phyloP scores from a whole-genome alignment of 305 asterid species.

The Plantago lanceolata region DNA sequence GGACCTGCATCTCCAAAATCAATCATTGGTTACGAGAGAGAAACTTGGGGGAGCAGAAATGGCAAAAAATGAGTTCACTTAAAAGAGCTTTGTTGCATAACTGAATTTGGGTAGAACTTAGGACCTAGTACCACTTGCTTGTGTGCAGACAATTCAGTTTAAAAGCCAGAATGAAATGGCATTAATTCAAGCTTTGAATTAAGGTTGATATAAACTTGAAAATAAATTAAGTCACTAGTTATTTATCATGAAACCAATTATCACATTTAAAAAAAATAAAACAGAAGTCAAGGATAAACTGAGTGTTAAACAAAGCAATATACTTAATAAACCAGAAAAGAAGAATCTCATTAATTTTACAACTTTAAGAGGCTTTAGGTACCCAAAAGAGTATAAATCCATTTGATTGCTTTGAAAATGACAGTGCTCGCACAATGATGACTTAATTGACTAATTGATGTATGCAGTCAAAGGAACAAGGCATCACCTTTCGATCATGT shows the following conservation, averaged over 20 bases:
- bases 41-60: constrained; percentile 11
- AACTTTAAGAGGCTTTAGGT: background rate
- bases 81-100: constrained; percentile 5
- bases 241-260: background rate
- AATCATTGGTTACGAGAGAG: constrained; percentile 17
- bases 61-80: background rate
- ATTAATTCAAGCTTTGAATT: no score
- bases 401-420: constrained; percentile 7
- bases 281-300: constrained; percentile 7
- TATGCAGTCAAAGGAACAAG: constrained; percentile 20
- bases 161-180: no score
- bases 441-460: constrained; percentile 5
- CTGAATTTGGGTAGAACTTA: no score
- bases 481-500: constrained; percentile 43
- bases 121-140: no score
- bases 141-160: background rate
- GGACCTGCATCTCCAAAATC: constrained; percentile 46
- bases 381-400: constrained; percentile 1
- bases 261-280: background rate
- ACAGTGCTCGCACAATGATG: constrained; percentile 10
- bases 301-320: constrained; percentile 7
- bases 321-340: constrained; percentile 3
- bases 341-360: constrained; percentile 11
- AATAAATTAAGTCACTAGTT: background rate
- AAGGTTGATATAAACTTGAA: constrained; percentile 8